Percentiles rank a stretch among this genome's conserved stretches.
Conservation (phyloP, 768 basidiomycete species). For the Boletus patriciae region DNA sequence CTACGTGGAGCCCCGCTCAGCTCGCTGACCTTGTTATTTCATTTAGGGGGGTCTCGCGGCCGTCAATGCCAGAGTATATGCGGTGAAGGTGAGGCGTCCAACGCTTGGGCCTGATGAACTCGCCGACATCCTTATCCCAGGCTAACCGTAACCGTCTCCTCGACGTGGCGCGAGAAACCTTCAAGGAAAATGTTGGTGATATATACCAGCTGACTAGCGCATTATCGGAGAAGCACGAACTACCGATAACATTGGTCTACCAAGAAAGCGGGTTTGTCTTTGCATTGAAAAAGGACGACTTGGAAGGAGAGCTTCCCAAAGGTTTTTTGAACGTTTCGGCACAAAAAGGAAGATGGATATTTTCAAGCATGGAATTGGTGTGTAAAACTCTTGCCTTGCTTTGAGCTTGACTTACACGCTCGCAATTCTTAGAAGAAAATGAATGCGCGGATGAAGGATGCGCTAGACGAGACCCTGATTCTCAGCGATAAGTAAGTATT, state of each 20-base stretch:
- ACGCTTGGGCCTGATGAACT: not conserved
- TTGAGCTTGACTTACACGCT: not conserved
- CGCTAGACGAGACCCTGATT: conserved; percentile 84
- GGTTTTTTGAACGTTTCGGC: conserved; percentile 68
- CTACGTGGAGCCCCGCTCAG: not conserved
- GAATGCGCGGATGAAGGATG: conserved; percentile 87
- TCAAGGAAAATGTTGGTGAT: conserved; percentile 89
- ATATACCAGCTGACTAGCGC: conserved; percentile 67
- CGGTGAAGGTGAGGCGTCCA: conserved; percentile 58
- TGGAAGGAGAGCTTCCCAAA: conserved; percentile 55
- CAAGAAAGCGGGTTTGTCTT: conserved; percentile 77
- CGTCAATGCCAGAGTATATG: conserved; percentile 83
- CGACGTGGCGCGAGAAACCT: conserved; percentile 94
- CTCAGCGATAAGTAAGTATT: conserved; percentile 71
- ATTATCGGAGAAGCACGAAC: conserved; percentile 58
- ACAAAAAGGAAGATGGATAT: conserved; percentile 70
- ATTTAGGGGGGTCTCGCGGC: conserved; percentile 67
- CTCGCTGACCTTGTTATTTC: not conserved
- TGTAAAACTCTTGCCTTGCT: conserved; percentile 20
- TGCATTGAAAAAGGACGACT: conserved; percentile 57
- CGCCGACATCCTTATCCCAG: conserved; percentile 29
- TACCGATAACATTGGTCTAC: conserved; percentile 68
- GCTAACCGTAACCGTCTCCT: conserved; percentile 81
- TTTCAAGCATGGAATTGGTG: conserved; percentile 83
- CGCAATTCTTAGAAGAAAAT: conserved; percentile 64